Evolutionary conservation across 2,329 filamentous ascomycete species (phyloP).

Genomic region (Aspergillus sp.): DNA sequence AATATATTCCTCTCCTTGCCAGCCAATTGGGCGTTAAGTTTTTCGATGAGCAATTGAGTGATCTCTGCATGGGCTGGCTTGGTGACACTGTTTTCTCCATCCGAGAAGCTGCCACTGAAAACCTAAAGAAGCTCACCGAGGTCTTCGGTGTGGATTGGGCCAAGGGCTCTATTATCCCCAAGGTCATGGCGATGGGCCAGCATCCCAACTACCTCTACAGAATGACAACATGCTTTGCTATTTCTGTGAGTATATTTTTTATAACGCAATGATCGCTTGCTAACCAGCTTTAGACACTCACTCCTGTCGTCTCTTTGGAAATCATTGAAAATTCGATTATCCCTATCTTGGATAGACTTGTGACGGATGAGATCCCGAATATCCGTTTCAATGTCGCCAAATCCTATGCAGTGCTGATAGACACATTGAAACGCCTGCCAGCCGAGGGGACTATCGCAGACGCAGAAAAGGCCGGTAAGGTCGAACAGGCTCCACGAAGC

Average conservation of each 20-base stretch:
- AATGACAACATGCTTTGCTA: constrained; percentile 99
- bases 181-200: constrained; percentile 97
- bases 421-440: constrained; percentile 85
- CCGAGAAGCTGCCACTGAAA: constrained; percentile 92
- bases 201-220: constrained; percentile 98
- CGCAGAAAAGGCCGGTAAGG: constrained; percentile 70
- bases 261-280: constrained; percentile 9
- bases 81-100: constrained; percentile 99
- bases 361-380: constrained; percentile 92
- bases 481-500: constrained; percentile 62
- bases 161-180: constrained; percentile 92
- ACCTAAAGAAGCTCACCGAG: constrained; percentile 96
- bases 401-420: constrained; percentile 86
- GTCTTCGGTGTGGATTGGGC: constrained; percentile 99
- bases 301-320: constrained; percentile 85
- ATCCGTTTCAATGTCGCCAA: constrained; percentile 99
- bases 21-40: constrained; percentile 95
- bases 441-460: constrained; percentile 81
- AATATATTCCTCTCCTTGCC: constrained; percentile 95
- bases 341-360: constrained; percentile 92
- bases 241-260: constrained; percentile 65
- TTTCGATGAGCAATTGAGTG: constrained; percentile 95
- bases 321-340: constrained; percentile 91
- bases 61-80: constrained; percentile 96
- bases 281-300: constrained; percentile 66